Evolutionary conservation across 2,329 filamentous ascomycete genomes (phyloP).

Genomic region (Albophoma yamanashiensis): DNA sequence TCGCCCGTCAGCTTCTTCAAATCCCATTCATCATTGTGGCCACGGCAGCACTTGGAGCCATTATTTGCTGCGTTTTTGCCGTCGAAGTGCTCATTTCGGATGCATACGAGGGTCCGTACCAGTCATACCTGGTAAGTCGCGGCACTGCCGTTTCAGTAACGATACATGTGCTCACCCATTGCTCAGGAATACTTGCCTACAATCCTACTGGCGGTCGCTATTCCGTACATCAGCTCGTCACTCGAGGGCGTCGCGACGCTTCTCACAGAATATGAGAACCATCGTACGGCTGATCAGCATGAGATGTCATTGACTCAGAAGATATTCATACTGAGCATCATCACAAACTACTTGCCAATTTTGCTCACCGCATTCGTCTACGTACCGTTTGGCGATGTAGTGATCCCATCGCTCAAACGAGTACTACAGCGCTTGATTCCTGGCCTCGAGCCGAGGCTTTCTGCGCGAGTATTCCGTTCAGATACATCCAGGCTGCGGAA

Average conservation of each 20-base stretch:
- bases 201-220: slow-evolving; percentile 52
- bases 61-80: slow-evolving; percentile 61
- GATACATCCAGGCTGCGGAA: slow-evolving; percentile 56
- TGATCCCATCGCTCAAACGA: slow-evolving; percentile 57
- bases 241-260: slow-evolving; percentile 52
- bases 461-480: slow-evolving; percentile 47
- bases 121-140: slow-evolving; percentile 47
- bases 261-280: slow-evolving; percentile 64
- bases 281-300: slow-evolving; percentile 58
- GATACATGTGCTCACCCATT: not conserved
- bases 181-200: slow-evolving; percentile 60
- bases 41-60: slow-evolving; percentile 45
- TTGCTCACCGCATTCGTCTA: slow-evolving; percentile 72
- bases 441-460: slow-evolving; percentile 36
- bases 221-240: slow-evolving; percentile 54
- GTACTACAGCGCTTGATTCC: slow-evolving; percentile 40
- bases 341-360: slow-evolving; percentile 68
- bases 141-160: not conserved
- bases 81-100: slow-evolving; percentile 69
- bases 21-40: slow-evolving; percentile 57
- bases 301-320: slow-evolving; percentile 63
- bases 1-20: slow-evolving; percentile 56
- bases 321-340: slow-evolving; percentile 68
- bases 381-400: slow-evolving; percentile 58
- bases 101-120: slow-evolving; percentile 59